Base-by-base conservation (phyloP, 495 filamentous ascomycete species). In the Bryoglossum gracile region DNA sequence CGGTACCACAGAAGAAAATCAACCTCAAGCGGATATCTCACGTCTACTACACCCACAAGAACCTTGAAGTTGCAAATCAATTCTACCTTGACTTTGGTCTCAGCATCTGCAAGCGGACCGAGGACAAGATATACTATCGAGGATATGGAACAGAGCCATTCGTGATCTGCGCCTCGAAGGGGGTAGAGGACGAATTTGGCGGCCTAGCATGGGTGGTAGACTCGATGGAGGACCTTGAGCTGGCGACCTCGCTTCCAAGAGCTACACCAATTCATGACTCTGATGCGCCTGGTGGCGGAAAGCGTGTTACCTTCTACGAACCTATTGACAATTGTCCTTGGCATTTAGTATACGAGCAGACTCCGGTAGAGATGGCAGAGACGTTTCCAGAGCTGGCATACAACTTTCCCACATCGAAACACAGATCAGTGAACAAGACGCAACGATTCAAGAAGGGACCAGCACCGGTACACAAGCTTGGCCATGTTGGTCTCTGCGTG, bases 391-490 rank as follows among this genome's bases (percentile, higher is more conserved):
- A 66, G 11, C 41, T 66, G 49, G 69, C 68, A 50, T 65, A 74
- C 52, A 70, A 73, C 42, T 70, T 66, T 37, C 74, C 74, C 13
- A 62, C 50, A 11, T 63, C 69, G 54, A 77, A 76, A 63, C 67
- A 74, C 52, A 59, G 73, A 39, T 61, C 64, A 6, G 58, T 47
- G n/a, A 70, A 68, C 59, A 60, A 68, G 47, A 71, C 69, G 54
- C 71, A 74, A 55, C 67, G 73, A 18, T 77, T 77, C 62, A 50
- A 69, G 71, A 81, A 74, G 62, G 80, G 84, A 8, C 84, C 85
- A 1, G 81, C 82, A 1, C 75, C 79, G 0, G 70, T 87, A 0
- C 80, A 87, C 65, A 89, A 87, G 68, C 70, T 88, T 1, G 85
- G 84, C 2, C 84, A 88, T 62, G 88, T 80, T 43, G 85, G 84